Base-by-base conservation (phyloP, 352 stramenopile species). In the Globisporangium recalcitrans region DNA sequence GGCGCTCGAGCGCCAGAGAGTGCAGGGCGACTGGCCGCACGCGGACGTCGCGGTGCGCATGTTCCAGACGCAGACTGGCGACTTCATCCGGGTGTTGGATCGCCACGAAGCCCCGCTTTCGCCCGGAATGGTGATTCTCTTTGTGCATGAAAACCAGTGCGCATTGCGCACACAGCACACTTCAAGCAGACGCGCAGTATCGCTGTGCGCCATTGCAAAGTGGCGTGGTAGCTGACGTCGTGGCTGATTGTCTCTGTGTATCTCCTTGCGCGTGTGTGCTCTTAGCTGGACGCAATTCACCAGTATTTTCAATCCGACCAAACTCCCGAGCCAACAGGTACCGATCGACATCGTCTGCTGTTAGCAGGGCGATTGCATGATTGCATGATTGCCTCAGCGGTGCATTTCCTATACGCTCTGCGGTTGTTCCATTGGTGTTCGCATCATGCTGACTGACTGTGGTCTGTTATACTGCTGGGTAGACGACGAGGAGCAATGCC, bases 31-130 rank as follows among this genome's bases (percentile, higher is more conserved):
- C 29, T 54, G 75, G 1, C 48, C 64, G 1, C 47, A 69, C 58
- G 58, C 52, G 29, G 31, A 68, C 16, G 52, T 44, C 3, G 38
- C 38, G 1, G 7, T 54, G 7, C 60, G 52, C 40, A 24, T 60
- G 52, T 66, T 61, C 31, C 51, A 52, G 52, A 60, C 52, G 19
- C 21, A 38, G 31, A 9, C 58, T 4, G 79, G 82, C 21, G 72
- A 75, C 48, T 82, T 91, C 31, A 70, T 91, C 48, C 76, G 78
- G 19, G 78, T 91, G 14, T 59, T 91, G 57, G 82, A 91, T 58
- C 53, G 60, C 29, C 68, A 82, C 60, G 71, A 77, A 48, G 74
- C 80, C 57, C 77, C 79, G 19, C 69, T 91, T 6, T 86, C 82
- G 27, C 72, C 71, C 5, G 48, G 53, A 54, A 84, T 80, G 76